These are phyloP conservation scores for Blattamonas nauphoetae DNA, from an alignment of 78 protist species.

Conservation along the genomic window DNA sequence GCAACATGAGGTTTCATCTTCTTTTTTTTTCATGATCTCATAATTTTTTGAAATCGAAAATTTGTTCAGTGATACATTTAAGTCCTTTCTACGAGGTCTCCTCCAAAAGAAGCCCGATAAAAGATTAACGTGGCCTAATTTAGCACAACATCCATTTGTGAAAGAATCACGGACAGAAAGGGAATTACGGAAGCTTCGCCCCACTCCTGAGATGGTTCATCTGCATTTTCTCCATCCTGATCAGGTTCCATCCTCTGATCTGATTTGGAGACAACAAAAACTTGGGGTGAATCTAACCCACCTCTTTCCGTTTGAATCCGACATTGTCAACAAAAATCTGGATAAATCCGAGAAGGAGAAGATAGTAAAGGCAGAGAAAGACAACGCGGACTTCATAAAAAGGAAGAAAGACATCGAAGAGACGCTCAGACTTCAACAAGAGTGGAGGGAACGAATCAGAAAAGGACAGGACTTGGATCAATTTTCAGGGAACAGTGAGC, in stretches of 20 bases:
- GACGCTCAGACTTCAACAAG: too few relatives aligned
- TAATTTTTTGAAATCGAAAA: background rate
- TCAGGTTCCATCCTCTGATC: background rate
- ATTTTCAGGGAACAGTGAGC: too few relatives aligned
- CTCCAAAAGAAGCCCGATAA: conserved; percentile 51
- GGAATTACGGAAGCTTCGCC: background rate
- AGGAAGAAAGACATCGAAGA: too few relatives aligned
- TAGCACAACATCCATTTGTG: conserved; percentile 62
- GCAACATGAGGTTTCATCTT: conserved; percentile 8
- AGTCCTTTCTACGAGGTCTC: conserved; percentile 42
- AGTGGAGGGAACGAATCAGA: too few relatives aligned
- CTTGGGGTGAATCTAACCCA: too few relatives aligned
- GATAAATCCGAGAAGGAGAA: too few relatives aligned
- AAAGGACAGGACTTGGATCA: too few relatives aligned
- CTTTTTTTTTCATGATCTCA: background rate
- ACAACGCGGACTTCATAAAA: too few relatives aligned
- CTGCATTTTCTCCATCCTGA: background rate
- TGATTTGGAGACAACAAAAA: background rate
- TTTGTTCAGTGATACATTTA: background rate
- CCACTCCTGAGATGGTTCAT: background rate
- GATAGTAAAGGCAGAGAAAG: too few relatives aligned
- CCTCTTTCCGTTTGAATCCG: too few relatives aligned
- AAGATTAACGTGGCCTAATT: conserved; percentile 66
- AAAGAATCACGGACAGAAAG: background rate
- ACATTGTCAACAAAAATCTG: too few relatives aligned